phyloP scores from a whole-genome alignment of 176 grass and related monocot species.

The Carex pumila region DNA sequence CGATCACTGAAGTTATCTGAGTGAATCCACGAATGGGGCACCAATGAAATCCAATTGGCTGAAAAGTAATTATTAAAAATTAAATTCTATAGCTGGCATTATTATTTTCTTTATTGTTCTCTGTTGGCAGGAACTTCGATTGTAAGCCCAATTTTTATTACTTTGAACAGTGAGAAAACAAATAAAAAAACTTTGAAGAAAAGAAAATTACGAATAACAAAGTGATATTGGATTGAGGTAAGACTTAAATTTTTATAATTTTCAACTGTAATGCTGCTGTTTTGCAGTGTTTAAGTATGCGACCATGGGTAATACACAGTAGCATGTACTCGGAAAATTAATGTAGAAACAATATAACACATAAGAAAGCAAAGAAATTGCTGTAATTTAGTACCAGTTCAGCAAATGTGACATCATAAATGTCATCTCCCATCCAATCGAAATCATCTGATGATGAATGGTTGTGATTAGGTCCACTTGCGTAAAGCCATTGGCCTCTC shows the following conservation, averaged over 20 bases:
- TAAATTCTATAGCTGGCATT: neutral
- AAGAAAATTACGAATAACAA: neutral
- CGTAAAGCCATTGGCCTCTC: slow-evolving; percentile 82
- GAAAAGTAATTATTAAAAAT: slow-evolving; percentile 18
- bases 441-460: slow-evolving; percentile 67
- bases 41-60: slow-evolving; percentile 98
- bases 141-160: neutral
- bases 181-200: neutral
- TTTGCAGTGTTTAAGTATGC: neutral
- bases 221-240: neutral
- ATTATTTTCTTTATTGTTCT: neutral
- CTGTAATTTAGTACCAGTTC: slow-evolving; percentile 59
- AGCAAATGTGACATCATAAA: slow-evolving; percentile 53
- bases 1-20: slow-evolving; percentile 77
- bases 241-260: neutral
- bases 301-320: neutral
- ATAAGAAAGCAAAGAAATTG: neutral
- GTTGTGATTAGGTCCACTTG: slow-evolving; percentile 37
- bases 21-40: slow-evolving; percentile 89
- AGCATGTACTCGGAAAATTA: neutral
- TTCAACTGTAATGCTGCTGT: neutral
- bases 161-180: neutral
- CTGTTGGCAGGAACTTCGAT: neutral
- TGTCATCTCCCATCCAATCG: slow-evolving; percentile 61
- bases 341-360: neutral